Evolutionary conservation across 305 asterid species (phyloP).

Genomic region (Fraxinus paxiana): DNA sequence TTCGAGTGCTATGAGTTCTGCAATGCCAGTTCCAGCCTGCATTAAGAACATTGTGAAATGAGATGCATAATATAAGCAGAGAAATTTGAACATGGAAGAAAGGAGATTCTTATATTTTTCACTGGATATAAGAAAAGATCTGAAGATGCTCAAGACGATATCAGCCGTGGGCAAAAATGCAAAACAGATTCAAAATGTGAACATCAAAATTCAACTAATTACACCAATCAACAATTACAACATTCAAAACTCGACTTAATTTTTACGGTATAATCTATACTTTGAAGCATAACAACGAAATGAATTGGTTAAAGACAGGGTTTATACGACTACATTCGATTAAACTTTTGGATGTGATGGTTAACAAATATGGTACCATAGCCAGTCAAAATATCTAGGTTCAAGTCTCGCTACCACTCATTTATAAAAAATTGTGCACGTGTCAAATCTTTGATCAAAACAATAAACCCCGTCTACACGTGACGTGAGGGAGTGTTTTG

Average conservation of each 20-base stretch:
- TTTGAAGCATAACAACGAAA: neutral
- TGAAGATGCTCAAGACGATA: neutral
- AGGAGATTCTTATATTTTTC: neutral
- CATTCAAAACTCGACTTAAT: neutral
- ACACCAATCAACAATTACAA: neutral
- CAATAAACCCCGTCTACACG: neutral
- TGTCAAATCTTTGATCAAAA: neutral
- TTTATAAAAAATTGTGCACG: neutral
- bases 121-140: neutral
- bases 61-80: neutral
- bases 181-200: neutral
- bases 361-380: neutral
- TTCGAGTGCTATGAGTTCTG: slow-evolving; percentile 95
- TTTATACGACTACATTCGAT: neutral
- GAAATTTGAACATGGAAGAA: neutral
- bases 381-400: neutral
- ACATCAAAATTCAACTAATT: neutral
- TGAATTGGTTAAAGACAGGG: neutral
- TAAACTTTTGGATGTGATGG: neutral
- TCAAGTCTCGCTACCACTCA: neutral
- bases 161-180: neutral
- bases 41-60: slow-evolving; percentile 18
- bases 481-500: neutral
- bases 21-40: slow-evolving; percentile 99
- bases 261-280: neutral